Evolutionary conservation across 345 rosid species (phyloP).

Genomic region (Hypericum androsaemum): DNA sequence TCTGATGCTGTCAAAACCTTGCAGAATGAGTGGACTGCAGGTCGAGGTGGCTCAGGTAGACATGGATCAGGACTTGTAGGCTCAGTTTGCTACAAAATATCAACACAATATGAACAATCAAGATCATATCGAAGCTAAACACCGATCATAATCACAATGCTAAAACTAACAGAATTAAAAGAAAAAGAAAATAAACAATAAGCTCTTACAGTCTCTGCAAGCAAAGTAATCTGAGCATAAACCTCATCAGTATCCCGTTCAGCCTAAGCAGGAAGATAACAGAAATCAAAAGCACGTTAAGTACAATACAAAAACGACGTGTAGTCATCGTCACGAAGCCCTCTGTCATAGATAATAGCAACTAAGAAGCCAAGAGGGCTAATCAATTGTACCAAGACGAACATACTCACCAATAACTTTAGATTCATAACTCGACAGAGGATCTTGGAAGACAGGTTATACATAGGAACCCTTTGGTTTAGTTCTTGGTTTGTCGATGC

Average conservation of each 20-base stretch:
- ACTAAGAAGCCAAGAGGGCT: not conserved
- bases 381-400: not conserved
- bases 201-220: slow-evolving; percentile 58
- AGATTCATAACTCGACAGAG: slow-evolving; percentile 72
- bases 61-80: slow-evolving; percentile 44
- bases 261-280: slow-evolving; percentile 40
- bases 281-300: slow-evolving; percentile 3
- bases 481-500: slow-evolving; percentile 76
- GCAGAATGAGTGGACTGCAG: slow-evolving; percentile 58
- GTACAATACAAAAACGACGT: not conserved
- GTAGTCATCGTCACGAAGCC: not conserved
- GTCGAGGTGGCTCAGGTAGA: slow-evolving; percentile 34
- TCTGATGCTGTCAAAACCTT: slow-evolving; percentile 94
- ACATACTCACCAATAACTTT: slow-evolving; percentile 46
- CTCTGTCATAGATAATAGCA: not conserved
- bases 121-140: no score
- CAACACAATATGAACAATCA: not conserved
- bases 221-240: slow-evolving; percentile 79
- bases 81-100: slow-evolving; percentile 35
- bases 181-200: not conserved
- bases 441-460: slow-evolving; percentile 64
- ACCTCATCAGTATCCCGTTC: slow-evolving; percentile 97
- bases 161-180: not conserved
- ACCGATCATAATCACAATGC: no score
- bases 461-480: slow-evolving; percentile 61